These are phyloP conservation scores for Phytophthora meadii DNA, from an alignment of 352 stramenopile genomes.

Conservation along the genomic window DNA sequence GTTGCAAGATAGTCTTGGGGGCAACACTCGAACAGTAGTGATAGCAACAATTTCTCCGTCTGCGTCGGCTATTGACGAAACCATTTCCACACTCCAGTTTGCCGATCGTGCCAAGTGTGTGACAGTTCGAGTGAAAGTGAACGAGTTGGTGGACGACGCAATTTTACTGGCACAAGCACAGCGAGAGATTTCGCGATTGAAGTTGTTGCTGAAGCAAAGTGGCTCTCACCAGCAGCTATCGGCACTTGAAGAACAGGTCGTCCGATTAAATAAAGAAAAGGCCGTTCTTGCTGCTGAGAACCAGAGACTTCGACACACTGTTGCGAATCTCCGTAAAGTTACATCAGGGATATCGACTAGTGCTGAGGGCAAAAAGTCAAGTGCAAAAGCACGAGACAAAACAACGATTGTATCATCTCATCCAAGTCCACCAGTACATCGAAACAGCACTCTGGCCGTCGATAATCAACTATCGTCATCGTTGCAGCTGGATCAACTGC, in stretches of 20 bases:
- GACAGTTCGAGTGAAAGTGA: constrained; percentile 74
- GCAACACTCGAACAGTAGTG: constrained; percentile 91
- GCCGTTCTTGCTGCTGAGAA: constrained; percentile 53
- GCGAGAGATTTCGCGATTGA: constrained; percentile 71
- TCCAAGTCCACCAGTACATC: constrained; percentile 5
- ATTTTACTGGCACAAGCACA: constrained; percentile 77
- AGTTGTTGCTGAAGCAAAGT: constrained; percentile 64
- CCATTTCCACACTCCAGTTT: constrained; percentile 91
- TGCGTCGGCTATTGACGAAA: constrained; percentile 82
- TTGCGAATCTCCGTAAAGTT: constrained; percentile 30
- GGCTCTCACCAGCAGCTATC: constrained; percentile 39
- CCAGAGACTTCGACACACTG: constrained; percentile 48
- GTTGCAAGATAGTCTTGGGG: constrained; percentile 80
- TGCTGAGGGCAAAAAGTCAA: constrained; percentile 3
- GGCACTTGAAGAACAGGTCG: constrained; percentile 55
- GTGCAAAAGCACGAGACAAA: constrained; percentile 5
- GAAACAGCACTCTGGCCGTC: not conserved
- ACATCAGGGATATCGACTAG: not conserved
- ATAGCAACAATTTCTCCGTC: constrained; percentile 91
- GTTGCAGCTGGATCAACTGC: constrained; percentile 42
- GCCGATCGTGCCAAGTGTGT: constrained; percentile 86
- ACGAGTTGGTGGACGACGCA: constrained; percentile 85
- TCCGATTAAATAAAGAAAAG: constrained; percentile 53
- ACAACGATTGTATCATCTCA: not conserved
- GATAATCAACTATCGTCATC: constrained; percentile 18